Conservation (phyloP, 23 red algal genomes). For the Gracilaria domingensis region DNA sequence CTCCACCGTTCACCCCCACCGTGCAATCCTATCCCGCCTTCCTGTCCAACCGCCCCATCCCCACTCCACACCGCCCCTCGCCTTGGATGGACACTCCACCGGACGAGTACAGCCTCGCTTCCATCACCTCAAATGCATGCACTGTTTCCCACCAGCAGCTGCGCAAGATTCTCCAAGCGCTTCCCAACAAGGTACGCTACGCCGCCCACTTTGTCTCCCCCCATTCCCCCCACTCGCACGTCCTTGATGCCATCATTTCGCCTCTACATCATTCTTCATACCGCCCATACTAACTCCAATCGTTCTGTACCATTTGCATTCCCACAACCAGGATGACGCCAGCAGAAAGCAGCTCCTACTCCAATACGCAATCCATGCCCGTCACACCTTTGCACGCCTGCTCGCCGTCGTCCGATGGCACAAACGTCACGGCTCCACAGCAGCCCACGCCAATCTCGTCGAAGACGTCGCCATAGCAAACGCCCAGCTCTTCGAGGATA, state of each 20-base stretch:
- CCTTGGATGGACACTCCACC: conserved; percentile 35
- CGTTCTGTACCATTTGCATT: not conserved
- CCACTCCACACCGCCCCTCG: not conserved
- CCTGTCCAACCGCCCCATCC: not conserved
- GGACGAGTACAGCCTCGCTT: conserved; percentile 34
- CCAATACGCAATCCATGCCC: conserved; percentile 54
- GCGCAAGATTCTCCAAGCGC: conserved; percentile 21
- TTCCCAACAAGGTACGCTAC: conserved; percentile 22
- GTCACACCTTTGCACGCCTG: conserved; percentile 69
- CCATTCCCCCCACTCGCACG: not conserved
- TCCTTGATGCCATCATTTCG: not conserved
- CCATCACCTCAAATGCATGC: conserved; percentile 33
- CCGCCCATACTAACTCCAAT: not conserved
- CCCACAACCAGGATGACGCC: conserved; percentile 48
- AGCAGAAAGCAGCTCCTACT: conserved; percentile 60
- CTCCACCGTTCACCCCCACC: not conserved
- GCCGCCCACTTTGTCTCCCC: too few species aligned
- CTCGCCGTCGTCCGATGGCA: conserved; percentile 76
- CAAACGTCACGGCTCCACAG: conserved; percentile 30
- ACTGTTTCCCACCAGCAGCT: conserved; percentile 37
- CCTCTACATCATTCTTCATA: not conserved
- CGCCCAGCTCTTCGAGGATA: conserved; percentile 46
- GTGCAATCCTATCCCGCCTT: not conserved
- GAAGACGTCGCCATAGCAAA: conserved; percentile 42
- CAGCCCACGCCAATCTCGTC: conserved; percentile 5